Evolutionary conservation across 805 yeast species (phyloP).

Genomic region (Blastobotrys americana): DNA sequence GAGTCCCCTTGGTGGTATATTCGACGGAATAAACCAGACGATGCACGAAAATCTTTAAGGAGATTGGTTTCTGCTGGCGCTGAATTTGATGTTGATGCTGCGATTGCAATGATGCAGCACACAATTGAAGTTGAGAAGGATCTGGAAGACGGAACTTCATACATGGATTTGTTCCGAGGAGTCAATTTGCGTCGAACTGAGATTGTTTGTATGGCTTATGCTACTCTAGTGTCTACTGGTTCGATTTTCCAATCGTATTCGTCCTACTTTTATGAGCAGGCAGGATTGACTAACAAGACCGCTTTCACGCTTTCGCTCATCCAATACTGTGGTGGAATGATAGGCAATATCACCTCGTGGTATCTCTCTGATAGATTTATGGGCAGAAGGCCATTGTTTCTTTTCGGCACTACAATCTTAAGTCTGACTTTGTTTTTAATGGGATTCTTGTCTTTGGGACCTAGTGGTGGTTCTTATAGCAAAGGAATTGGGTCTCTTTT

Average conservation of each 20-base stretch:
- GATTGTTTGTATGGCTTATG: conserved; percentile 21
- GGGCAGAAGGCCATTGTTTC: conserved; percentile 21
- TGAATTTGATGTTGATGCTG: conserved; percentile 23
- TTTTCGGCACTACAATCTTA: conserved; percentile 33
- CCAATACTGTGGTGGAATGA: conserved; percentile 39
- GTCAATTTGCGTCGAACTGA: conserved; percentile 43
- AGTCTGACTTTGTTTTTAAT: conserved; percentile 35
- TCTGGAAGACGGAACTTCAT: conserved; percentile 5
- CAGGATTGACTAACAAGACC: conserved; percentile 22
- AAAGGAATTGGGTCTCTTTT: conserved; percentile 38
- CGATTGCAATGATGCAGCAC: conserved; percentile 21
- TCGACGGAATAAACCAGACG: conserved; percentile 34
- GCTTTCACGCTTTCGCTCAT: conserved; percentile 42
- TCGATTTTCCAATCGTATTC: neutral
- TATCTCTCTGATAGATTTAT: conserved; percentile 14
- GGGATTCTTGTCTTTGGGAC: conserved; percentile 38
- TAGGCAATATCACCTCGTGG: conserved; percentile 33
- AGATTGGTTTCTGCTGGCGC: conserved; percentile 25
- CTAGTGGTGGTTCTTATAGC: conserved; percentile 20
- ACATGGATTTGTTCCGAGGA: conserved; percentile 41
- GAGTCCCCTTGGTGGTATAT: conserved; percentile 54
- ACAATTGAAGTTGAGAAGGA: conserved; percentile 13
- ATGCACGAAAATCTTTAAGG: conserved; percentile 37
- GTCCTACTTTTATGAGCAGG: conserved; percentile 45
- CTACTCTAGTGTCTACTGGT: conserved; percentile 3